Evolutionary conservation across 805 yeast species (phyloP).

Genomic region (Wickerhamiella siamensis): DNA sequence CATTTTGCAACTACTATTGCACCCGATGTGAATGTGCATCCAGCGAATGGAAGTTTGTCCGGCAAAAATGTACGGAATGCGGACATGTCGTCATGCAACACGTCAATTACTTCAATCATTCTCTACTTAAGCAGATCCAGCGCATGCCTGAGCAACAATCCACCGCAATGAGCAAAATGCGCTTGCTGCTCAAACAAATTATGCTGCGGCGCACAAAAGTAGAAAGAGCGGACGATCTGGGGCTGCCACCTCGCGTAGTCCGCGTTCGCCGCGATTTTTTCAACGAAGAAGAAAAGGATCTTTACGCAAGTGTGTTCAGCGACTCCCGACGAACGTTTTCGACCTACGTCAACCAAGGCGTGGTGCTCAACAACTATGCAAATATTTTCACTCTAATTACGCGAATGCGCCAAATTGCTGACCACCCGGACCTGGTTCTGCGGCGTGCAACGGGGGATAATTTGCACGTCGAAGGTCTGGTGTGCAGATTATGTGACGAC

Average conservation of each 20-base stretch:
- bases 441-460: slow-evolving; percentile 35
- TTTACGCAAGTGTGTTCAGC: slow-evolving; percentile 74
- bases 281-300: slow-evolving; percentile 89
- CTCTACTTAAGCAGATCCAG: slow-evolving; percentile 87
- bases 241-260: slow-evolving; percentile 90
- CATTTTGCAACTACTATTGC: slow-evolving; percentile 82
- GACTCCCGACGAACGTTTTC: slow-evolving; percentile 79
- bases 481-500: slow-evolving; percentile 91
- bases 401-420: slow-evolving; percentile 95
- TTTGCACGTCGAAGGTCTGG: slow-evolving; percentile 37
- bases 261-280: slow-evolving; percentile 76
- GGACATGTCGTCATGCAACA: slow-evolving; percentile 92
- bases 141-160: slow-evolving; percentile 68
- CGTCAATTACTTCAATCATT: slow-evolving; percentile 88
- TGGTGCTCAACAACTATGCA: slow-evolving; percentile 90
- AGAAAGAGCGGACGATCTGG: slow-evolving; percentile 94
- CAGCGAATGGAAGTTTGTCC: slow-evolving; percentile 73
- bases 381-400: slow-evolving; percentile 92
- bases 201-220: slow-evolving; percentile 92
- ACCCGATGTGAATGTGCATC: slow-evolving; percentile 82
- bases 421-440: slow-evolving; percentile 91
- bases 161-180: slow-evolving; percentile 62
- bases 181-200: slow-evolving; percentile 56
- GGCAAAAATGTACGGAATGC: slow-evolving; percentile 73
- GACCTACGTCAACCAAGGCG: slow-evolving; percentile 91